Conservation (phyloP, 306 rosid species). For the Pterocarpus macrocarpus region DNA sequence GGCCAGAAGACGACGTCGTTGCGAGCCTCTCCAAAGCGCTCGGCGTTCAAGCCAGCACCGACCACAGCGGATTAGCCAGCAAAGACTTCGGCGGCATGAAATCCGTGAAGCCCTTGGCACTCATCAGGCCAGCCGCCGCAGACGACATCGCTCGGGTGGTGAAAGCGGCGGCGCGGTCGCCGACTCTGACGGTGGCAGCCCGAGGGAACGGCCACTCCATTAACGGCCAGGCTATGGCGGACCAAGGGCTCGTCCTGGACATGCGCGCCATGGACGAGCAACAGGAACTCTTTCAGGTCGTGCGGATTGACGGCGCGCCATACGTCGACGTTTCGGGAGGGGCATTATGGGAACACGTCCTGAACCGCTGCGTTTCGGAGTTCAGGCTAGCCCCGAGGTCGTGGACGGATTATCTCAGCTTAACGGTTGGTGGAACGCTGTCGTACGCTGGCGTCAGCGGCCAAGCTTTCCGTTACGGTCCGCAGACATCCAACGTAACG, state of each 20-base stretch:
- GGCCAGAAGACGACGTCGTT: constrained; percentile 59
- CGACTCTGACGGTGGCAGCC: constrained; percentile 85
- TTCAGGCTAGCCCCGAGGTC: constrained; percentile 79
- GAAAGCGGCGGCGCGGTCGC: constrained; percentile 51
- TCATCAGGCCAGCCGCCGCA: constrained; percentile 54
- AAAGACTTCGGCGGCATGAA: constrained; percentile 88
- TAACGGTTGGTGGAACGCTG: constrained; percentile 94
- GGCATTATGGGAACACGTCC: constrained; percentile 97
- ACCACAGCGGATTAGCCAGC: constrained; percentile 49
- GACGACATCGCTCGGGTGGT: constrained; percentile 66
- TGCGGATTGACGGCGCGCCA: neutral
- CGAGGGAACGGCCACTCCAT: constrained; percentile 98
- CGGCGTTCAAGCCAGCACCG: neutral
- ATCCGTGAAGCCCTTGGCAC: constrained; percentile 64
- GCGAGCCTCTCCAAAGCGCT: constrained; percentile 47
- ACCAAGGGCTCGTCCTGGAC: constrained; percentile 81
- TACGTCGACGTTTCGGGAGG: constrained; percentile 90
- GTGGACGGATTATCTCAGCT: constrained; percentile 89
- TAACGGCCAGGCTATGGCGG: constrained; percentile 97
- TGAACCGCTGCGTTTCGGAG: constrained; percentile 66
- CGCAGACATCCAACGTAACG: constrained; percentile 88
- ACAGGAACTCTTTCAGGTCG: neutral
- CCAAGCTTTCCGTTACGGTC: constrained; percentile 92
- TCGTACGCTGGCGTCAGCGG: constrained; percentile 99
- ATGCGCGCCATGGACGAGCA: constrained; percentile 72